A percentile compares a stretch with the other conserved stretches of the same genome.
These are phyloP conservation scores for Narthecium ossifragum DNA, from an alignment of 106 monocot species.

Conservation along the genomic window DNA sequence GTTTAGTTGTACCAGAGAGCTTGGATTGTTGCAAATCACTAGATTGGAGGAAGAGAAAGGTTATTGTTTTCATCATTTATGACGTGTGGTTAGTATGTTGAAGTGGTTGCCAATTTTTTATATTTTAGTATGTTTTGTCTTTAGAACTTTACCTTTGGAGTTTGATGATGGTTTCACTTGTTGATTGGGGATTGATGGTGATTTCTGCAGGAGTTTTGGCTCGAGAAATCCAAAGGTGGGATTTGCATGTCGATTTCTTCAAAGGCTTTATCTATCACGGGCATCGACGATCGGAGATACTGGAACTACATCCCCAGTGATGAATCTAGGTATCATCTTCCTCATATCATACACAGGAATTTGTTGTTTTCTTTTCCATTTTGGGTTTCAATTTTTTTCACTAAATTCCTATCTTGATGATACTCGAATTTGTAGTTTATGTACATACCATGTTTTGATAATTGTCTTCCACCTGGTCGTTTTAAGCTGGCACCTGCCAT, in stretches of 20 bases:
- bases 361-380: not conserved
- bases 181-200: not conserved
- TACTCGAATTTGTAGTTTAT: too few relatives aligned
- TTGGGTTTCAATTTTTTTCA: not conserved
- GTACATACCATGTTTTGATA: too few relatives aligned
- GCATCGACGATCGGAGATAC: constrained; percentile 79
- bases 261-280: constrained; percentile 65
- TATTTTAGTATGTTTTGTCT: not conserved
- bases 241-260: constrained; percentile 67
- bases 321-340: constrained; percentile 59
- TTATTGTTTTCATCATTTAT: too few relatives aligned
- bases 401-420: not conserved
- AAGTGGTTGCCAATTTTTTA: too few relatives aligned
- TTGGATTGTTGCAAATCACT: too few relatives aligned
- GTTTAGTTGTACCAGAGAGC: too few relatives aligned
- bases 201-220: constrained; percentile 53
- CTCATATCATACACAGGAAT: not conserved
- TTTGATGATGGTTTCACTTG: not conserved
- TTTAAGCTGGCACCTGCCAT: not conserved
- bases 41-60: too few relatives aligned
- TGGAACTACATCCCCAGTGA: constrained; percentile 70
- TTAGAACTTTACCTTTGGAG: not conserved
- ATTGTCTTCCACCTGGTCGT: not conserved
- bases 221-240: constrained; percentile 54
- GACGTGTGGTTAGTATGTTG: too few relatives aligned